Evolutionary conservation across 2,329 filamentous ascomycete species (phyloP).

Genomic region (Ascochyta pisi): DNA sequence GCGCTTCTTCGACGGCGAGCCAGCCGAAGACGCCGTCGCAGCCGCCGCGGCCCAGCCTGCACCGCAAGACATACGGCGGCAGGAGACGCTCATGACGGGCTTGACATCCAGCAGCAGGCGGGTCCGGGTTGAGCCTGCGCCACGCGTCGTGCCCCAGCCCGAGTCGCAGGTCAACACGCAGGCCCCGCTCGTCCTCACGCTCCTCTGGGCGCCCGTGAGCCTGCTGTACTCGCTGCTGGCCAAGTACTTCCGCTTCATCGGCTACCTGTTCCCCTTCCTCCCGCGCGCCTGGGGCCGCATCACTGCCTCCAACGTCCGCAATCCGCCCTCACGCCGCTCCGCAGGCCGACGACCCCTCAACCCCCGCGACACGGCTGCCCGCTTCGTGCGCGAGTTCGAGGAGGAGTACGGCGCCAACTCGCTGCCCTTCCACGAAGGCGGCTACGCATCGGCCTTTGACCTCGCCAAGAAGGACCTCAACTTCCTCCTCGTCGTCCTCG

Average conservation of each 20-base stretch:
- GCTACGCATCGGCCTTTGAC: slow-evolving; percentile 91
- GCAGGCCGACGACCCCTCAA: slow-evolving; percentile 77
- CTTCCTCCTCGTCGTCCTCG: slow-evolving; percentile 84
- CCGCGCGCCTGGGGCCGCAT: slow-evolving; percentile 65
- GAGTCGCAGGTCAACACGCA: slow-evolving; percentile 69
- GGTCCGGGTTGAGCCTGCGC: slow-evolving; percentile 69
- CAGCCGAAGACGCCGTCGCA: slow-evolving; percentile 74
- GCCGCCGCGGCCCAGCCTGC: slow-evolving; percentile 63
- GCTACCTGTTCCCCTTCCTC: slow-evolving; percentile 81
- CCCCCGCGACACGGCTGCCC: slow-evolving; percentile 84
- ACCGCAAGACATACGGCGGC: slow-evolving; percentile 67
- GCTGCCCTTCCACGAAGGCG: slow-evolving; percentile 83
- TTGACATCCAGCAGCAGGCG: slow-evolving; percentile 44
- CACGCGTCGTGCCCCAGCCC: slow-evolving; percentile 81
- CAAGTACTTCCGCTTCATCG: slow-evolving; percentile 73
- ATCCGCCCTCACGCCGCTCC: slow-evolving; percentile 58
- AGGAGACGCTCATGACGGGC: slow-evolving; percentile 72
- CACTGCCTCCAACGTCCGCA: slow-evolving; percentile 55
- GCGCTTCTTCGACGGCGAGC: slow-evolving; percentile 97
- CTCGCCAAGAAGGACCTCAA: slow-evolving; percentile 88
- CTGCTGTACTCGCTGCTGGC: slow-evolving; percentile 76
- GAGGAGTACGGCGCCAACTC: slow-evolving; percentile 82
- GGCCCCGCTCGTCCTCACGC: slow-evolving; percentile 75
- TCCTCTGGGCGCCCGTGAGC: slow-evolving; percentile 83
- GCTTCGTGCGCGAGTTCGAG: slow-evolving; percentile 92